Conservation (phyloP, 1,284 basidiomycete genomes). For the Earliella scabrosa region DNA sequence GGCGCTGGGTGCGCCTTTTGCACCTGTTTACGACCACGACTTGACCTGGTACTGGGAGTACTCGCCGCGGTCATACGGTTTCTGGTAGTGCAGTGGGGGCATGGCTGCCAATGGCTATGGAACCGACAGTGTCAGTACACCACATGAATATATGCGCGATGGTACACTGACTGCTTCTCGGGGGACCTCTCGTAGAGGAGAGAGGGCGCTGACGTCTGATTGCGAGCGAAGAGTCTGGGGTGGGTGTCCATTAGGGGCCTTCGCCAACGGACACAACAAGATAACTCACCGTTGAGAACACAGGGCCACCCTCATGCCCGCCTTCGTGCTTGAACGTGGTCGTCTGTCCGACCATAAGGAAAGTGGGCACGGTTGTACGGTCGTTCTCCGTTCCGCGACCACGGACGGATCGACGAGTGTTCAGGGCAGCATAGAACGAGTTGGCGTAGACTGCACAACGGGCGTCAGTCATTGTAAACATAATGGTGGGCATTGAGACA, state of each 20-base stretch:
- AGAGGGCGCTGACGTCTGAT: constrained; percentile 8
- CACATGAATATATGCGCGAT: no score
- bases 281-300: constrained; percentile 18
- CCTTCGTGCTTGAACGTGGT: constrained; percentile 21
- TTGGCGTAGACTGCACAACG: constrained; percentile 60
- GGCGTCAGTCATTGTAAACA: neutral
- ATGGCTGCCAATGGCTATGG: constrained; percentile 7
- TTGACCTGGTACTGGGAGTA: constrained; percentile 8
- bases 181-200: constrained; percentile 14
- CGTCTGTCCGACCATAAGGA: constrained; percentile 44
- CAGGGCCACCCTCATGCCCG: constrained; percentile 11
- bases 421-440: constrained; percentile 60
- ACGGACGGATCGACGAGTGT: constrained; percentile 46
- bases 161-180: constrained; percentile 13
- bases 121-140: neutral
- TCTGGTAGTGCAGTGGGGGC: constrained; percentile 17
- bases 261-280: neutral
- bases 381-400: constrained; percentile 48
- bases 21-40: constrained; percentile 10
- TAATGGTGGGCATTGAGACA: neutral
- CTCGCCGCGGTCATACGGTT: neutral
- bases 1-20: constrained; percentile 6
- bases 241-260: neutral
- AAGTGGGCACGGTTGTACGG: constrained; percentile 40
- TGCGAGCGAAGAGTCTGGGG: constrained; percentile 2